phyloP scores from a whole-genome alignment of 805 yeast species.

The Starmerella davenportii region DNA sequence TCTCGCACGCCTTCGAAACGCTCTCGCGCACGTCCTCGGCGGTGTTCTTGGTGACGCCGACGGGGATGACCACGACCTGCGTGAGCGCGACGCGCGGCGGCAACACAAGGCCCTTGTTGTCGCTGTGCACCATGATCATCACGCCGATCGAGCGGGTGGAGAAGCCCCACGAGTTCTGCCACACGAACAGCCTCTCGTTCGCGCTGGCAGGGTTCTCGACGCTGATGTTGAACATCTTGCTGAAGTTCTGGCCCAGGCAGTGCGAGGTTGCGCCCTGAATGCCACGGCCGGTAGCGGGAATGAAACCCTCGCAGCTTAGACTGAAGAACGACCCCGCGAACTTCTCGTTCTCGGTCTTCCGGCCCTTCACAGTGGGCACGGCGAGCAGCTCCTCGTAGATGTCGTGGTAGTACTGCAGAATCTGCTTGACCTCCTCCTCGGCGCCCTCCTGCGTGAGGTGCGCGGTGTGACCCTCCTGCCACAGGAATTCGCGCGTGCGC shows the following conservation, averaged over 20 bases:
- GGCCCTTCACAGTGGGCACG: conserved; percentile 91
- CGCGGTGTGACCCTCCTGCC: conserved; percentile 99
- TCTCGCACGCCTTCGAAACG: conserved; percentile 51
- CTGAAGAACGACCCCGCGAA: conserved; percentile 96
- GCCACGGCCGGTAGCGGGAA: conserved; percentile 98
- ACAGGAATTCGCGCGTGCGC: conserved; percentile 95
- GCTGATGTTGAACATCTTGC: conserved; percentile 89
- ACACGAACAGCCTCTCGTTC: conserved; percentile 69
- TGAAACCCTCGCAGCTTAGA: conserved; percentile 90
- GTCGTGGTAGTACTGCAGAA: conserved; percentile 68
- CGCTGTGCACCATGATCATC: conserved; percentile 97
- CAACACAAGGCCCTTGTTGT: conserved; percentile 91
- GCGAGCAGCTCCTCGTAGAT: conserved; percentile 85
- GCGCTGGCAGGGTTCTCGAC: conserved; percentile 76
- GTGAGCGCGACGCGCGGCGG: conserved; percentile 93
- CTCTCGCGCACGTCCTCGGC: conserved; percentile 53
- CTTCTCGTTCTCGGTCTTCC: conserved; percentile 91
- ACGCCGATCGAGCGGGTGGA: conserved; percentile 98
- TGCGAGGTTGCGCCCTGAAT: conserved; percentile 99
- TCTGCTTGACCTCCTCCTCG: conserved; percentile 61
- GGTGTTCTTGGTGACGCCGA: conserved; percentile 81
- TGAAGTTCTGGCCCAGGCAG: conserved; percentile 93
- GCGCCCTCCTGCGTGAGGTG: conserved; percentile 75
- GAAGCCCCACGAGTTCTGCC: conserved; percentile 98
- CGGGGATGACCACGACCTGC: conserved; percentile 87